A percentile compares a stretch with the other conserved stretches of the same genome.
Evolutionary conservation across 2,329 filamentous ascomycete genomes (phyloP).

Genomic region (Tolypocladium nubicola): DNA sequence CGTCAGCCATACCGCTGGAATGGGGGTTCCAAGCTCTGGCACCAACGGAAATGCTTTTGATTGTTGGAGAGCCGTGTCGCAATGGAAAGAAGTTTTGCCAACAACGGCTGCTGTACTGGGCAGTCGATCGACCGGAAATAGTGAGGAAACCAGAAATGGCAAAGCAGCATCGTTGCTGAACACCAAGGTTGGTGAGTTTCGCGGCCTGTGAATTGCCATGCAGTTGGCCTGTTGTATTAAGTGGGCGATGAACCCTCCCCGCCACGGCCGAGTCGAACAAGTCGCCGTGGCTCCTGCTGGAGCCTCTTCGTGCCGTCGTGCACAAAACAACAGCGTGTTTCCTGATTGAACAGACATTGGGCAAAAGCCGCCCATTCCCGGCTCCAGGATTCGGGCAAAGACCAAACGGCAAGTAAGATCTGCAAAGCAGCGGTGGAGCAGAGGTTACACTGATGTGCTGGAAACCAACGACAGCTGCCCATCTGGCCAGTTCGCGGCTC

Average conservation of each 20-base stretch:
- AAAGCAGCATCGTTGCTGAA: not conserved
- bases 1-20: not conserved
- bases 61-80: not conserved
- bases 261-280: not conserved
- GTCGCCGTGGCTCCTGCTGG: not conserved
- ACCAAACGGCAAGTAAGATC: not conserved
- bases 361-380: not conserved
- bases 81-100: not conserved
- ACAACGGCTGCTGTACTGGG: not conserved
- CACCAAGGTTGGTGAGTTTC: not conserved
- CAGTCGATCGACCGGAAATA: not conserved
- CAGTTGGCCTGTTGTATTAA: not conserved
- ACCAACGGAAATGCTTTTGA: not conserved
- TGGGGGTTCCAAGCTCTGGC: not conserved
- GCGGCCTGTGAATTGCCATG: not conserved
- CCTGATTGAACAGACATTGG: not conserved
- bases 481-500: not conserved
- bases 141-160: not conserved
- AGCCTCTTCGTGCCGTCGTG: not conserved
- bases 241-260: not conserved
- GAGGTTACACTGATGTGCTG: not conserved
- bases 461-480: not conserved
- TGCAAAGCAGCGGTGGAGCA: not conserved
- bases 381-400: not conserved
- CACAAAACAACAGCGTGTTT: not conserved